Evolutionary conservation across 2,329 filamentous ascomycete genomes (phyloP).

Genomic region (Penicillium sp.): DNA sequence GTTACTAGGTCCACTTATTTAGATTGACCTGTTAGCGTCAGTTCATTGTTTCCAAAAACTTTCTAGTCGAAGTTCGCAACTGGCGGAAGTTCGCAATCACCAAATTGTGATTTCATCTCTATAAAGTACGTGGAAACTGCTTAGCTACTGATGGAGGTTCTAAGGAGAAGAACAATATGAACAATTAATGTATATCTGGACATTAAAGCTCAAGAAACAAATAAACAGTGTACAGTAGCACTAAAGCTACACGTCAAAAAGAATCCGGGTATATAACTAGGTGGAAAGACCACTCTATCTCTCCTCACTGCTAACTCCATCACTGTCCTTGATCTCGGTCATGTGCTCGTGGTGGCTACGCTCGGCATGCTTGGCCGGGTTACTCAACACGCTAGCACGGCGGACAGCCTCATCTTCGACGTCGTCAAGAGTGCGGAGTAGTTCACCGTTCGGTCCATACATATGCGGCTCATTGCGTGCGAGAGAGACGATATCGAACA

Average conservation of each 20-base stretch:
- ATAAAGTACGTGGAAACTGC: no score
- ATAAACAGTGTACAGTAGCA: neutral
- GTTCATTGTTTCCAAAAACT: no score
- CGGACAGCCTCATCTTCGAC: constrained; percentile 43
- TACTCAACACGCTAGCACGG: constrained; percentile 29
- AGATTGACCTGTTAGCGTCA: no score
- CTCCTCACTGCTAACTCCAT: constrained; percentile 13
- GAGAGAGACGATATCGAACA: constrained; percentile 52
- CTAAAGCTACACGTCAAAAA: neutral
- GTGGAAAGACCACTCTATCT: neutral
- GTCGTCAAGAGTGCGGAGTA: constrained; percentile 54
- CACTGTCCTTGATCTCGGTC: constrained; percentile 16
- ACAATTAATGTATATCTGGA: no score
- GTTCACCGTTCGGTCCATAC: constrained; percentile 59
- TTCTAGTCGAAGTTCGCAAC: no score
- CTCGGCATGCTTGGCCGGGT: constrained; percentile 10
- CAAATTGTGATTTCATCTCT: no score
- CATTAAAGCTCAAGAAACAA: neutral
- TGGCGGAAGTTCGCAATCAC: no score
- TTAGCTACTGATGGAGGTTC: no score
- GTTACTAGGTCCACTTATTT: no score
- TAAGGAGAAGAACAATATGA: no score
- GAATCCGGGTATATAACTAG: neutral
- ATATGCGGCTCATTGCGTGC: constrained; percentile 55
- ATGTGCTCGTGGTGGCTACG: constrained; percentile 13